These are phyloP conservation scores for Leishmania guyanensis DNA, from an alignment of 208 protist species.

Conservation along the genomic window DNA sequence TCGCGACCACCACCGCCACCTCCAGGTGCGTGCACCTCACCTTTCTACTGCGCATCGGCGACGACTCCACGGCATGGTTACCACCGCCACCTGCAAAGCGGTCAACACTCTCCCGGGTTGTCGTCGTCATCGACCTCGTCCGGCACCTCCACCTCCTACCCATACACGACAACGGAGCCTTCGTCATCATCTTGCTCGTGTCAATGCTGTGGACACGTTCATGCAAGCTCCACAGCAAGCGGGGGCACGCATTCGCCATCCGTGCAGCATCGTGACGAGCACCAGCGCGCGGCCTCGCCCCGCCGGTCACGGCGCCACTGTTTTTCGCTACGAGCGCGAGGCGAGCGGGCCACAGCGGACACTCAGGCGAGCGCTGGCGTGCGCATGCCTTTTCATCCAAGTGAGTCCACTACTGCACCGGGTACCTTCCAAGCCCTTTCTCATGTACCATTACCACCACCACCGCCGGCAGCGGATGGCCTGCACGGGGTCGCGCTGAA, in stretches of 20 bases:
- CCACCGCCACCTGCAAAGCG: neutral
- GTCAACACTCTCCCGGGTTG: constrained; percentile 12
- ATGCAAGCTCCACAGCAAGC: neutral
- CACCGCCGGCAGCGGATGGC: neutral
- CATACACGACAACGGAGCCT: constrained; percentile 4
- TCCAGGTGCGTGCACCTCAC: neutral
- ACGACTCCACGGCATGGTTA: neutral
- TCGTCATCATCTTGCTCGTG: constrained; percentile 10
- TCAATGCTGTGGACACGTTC: too few relatives aligned
- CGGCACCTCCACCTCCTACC: neutral
- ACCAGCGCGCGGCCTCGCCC: neutral
- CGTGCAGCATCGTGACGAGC: neutral
- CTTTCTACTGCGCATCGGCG: neutral
- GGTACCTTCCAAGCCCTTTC: neutral
- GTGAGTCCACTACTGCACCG: neutral
- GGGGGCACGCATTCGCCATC: neutral
- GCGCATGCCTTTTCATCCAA: neutral
- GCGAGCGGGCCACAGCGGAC: neutral
- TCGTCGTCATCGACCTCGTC: constrained; percentile 18
- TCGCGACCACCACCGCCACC: neutral
- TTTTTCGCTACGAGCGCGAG: neutral
- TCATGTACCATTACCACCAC: neutral
- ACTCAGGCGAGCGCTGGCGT: neutral
- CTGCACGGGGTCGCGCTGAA: constrained; percentile 38
- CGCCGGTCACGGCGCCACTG: neutral